Evolutionary conservation across 495 filamentous ascomycete species (phyloP), one percentile per base, ranked within the genome.

Genomic region (Hypoxylon lenormandii): DNA sequence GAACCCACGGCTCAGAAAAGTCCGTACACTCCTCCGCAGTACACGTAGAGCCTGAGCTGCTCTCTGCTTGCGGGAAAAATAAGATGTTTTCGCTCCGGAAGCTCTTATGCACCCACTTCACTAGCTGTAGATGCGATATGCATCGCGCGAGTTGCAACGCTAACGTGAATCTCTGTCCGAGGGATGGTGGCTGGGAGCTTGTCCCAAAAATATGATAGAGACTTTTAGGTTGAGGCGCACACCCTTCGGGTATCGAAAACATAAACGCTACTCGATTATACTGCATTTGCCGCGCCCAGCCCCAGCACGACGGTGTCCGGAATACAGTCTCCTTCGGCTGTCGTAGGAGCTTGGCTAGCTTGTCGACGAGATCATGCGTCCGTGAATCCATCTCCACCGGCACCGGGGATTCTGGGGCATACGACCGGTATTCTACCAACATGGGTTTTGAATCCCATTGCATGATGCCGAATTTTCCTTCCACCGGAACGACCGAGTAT

Each of bases 51-150:
- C 11, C 23, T n/a, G 26, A 13, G 43, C 11, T n/a, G 2, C 30
- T 65, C 4, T 69, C 37, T 13, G 18, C 40, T 10, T 49, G 16
- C 1, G 73, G 78, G 62, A 79, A 77, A 49, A 79, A 70, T n/a
- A 74, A 46, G 23, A 80, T 61, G 40, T 78, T 77, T 5, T 77
- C 60, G 53, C 74, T 76, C 12, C 67, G 70, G 23, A 80, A 76
- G 52, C 66, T 72, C 59, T 79, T 69, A 52, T 80, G 78, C 0
- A 79, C 76, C 78, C 72, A 78, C 22, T 69, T 57, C 4, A 79
- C 64, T 18, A 78, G 65, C 21, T 79, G 76, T 4, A 76, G 45
- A 19, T 77, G 69, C 7, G 65, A 55, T 13, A 77, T 49, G 28
- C 69, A 71, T 38, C 48, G 45, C 3, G 76, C 61, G 19, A 77